Evolutionary conservation across 2,329 filamentous ascomycete species (phyloP).

Genomic region (Scedosporium apiospermum): DNA sequence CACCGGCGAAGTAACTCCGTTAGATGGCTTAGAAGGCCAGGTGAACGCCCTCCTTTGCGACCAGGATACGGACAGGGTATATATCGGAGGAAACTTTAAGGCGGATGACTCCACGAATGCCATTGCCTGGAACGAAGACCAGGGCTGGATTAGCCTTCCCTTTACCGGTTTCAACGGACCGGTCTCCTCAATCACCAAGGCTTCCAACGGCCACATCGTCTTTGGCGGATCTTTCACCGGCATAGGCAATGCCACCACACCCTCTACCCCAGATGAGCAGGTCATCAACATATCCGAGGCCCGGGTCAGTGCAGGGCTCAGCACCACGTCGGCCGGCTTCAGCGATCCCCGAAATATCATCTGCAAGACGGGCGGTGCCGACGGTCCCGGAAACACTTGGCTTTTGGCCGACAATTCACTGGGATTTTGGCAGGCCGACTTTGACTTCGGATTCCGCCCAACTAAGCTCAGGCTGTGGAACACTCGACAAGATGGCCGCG

Average conservation of each 20-base stretch:
- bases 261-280: slow-evolving; percentile 61
- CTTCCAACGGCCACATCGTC: slow-evolving; percentile 72
- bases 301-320: slow-evolving; percentile 58
- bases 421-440: slow-evolving; percentile 76
- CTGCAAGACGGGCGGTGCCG: slow-evolving; percentile 61
- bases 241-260: slow-evolving; percentile 67
- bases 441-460: slow-evolving; percentile 76
- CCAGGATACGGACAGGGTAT: slow-evolving; percentile 64
- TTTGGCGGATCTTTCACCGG: slow-evolving; percentile 89
- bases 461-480: slow-evolving; percentile 85
- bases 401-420: slow-evolving; percentile 59
- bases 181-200: slow-evolving; percentile 75
- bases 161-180: slow-evolving; percentile 94
- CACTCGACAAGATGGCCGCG: slow-evolving; percentile 71
- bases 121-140: slow-evolving; percentile 62
- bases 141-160: slow-evolving; percentile 69
- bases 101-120: slow-evolving; percentile 80
- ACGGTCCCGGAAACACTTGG: slow-evolving; percentile 72
- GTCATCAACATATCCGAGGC: slow-evolving; percentile 77
- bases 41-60: slow-evolving; percentile 82
- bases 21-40: slow-evolving; percentile 72
- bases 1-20: slow-evolving; percentile 58
- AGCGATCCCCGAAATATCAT: slow-evolving; percentile 71
- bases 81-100: slow-evolving; percentile 80
- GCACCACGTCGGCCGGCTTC: slow-evolving; percentile 53